Evolutionary conservation across 2,329 filamentous ascomycete genomes (phyloP).

Genomic region (Metarhizium anisopliae): DNA sequence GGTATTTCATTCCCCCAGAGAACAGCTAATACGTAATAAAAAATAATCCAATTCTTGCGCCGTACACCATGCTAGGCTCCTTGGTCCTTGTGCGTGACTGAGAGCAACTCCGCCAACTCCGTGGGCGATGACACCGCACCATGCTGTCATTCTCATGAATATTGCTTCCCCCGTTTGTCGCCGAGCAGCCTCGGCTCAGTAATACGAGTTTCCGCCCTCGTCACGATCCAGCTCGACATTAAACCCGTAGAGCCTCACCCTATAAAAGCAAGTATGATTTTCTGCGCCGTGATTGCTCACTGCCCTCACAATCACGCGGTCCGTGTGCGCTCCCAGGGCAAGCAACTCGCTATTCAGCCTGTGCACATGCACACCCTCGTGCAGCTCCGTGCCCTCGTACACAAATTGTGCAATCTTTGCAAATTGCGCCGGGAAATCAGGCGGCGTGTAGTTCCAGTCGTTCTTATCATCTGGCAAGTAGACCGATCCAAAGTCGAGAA

Average conservation of each 20-base stretch:
- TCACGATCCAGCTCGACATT: constrained; percentile 16
- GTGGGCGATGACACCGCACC: neutral
- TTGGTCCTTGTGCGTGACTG: neutral
- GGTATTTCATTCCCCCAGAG: neutral
- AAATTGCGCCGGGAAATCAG: constrained; percentile 29
- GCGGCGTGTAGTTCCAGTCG: constrained; percentile 20
- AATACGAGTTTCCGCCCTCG: constrained; percentile 1
- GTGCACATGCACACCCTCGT: constrained; percentile 43
- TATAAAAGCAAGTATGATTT: constrained; percentile 58
- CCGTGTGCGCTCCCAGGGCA: constrained; percentile 37
- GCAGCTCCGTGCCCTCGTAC: constrained; percentile 36
- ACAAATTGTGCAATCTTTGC: constrained; percentile 49
- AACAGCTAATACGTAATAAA: neutral
- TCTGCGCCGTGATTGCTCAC: constrained; percentile 48
- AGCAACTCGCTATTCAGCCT: constrained; percentile 40
- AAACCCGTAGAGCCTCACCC: constrained; percentile 47
- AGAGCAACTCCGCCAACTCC: neutral
- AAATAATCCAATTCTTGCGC: neutral
- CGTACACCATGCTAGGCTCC: neutral
- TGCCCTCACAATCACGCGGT: constrained; percentile 45
- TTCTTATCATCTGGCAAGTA: constrained; percentile 27
- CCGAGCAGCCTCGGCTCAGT: neutral
- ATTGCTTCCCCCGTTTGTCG: too few species aligned
- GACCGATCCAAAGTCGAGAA: constrained; percentile 32
- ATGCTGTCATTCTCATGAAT: neutral